Evolutionary conservation across 1,284 basidiomycete genomes (phyloP).

Genomic region (Sphagnurus paluster): DNA sequence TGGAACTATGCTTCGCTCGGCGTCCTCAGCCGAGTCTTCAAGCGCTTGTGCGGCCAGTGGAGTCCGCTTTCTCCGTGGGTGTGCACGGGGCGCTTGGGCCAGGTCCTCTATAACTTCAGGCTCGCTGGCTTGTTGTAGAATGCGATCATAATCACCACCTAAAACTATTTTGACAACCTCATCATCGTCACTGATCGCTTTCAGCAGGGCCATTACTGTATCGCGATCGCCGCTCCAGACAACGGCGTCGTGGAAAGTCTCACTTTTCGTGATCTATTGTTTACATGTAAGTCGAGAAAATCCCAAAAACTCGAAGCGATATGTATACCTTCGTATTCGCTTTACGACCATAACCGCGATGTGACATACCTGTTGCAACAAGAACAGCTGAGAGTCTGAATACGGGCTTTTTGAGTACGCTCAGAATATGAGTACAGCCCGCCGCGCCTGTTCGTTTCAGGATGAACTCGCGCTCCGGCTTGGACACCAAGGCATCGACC

Average conservation of each 20-base stretch:
- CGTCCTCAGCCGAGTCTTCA: too few species aligned
- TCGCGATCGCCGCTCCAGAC: neutral
- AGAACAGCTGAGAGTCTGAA: neutral
- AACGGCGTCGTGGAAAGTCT: neutral
- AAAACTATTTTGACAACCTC: neutral
- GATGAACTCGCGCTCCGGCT: neutral
- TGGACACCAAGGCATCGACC: neutral
- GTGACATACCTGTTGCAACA: neutral
- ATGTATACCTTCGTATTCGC: neutral
- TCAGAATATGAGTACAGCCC: neutral
- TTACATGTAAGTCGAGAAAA: neutral
- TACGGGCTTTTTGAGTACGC: neutral
- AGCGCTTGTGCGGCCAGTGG: too few species aligned
- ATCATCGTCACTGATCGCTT: neutral
- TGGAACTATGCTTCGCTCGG: too few species aligned
- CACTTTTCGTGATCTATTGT: neutral
- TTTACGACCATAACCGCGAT: neutral
- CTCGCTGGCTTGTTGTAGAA: neutral
- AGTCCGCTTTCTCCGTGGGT: too few species aligned
- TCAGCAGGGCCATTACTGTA: neutral
- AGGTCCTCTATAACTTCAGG: neutral
- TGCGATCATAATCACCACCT: neutral
- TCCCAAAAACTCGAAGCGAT: neutral
- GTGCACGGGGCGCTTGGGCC: neutral
- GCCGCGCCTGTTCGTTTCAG: neutral